These are phyloP conservation scores for Telopea speciosissima DNA, from an alignment of 177 flowering plant species.

Conservation along the genomic window DNA sequence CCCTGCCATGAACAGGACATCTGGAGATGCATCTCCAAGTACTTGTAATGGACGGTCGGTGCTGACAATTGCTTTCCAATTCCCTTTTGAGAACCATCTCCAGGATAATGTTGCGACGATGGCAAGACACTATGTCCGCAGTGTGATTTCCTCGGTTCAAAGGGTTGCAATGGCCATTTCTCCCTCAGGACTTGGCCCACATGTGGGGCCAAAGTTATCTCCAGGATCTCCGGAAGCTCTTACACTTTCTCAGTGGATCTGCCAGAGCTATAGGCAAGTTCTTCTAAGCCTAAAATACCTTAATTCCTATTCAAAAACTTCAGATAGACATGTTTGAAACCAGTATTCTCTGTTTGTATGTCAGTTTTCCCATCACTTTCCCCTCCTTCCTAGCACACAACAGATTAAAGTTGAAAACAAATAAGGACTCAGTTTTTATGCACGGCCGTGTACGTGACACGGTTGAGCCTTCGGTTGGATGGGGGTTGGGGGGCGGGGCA, in stretches of 20 bases:
- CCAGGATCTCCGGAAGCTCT: conserved; percentile 86
- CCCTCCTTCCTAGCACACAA: neutral
- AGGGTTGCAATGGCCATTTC: conserved; percentile 89
- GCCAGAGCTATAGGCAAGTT: conserved; percentile 83
- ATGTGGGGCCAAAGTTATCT: conserved; percentile 49
- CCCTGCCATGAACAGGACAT: conserved; percentile 33
- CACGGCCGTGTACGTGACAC: too few relatives aligned
- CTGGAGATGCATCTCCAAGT: conserved; percentile 32
- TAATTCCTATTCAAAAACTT: neutral
- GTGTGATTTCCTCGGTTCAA: conserved; percentile 87
- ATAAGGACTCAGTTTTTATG: too few relatives aligned
- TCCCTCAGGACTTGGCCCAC: conserved; percentile 59
- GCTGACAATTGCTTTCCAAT: conserved; percentile 90
- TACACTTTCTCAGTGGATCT: conserved; percentile 89
- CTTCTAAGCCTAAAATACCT: neutral
- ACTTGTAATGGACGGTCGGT: conserved; percentile 51
- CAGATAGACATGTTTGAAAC: neutral
- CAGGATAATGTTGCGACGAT: conserved; percentile 76
- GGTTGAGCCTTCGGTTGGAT: too few relatives aligned
- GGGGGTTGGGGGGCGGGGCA: too few relatives aligned
- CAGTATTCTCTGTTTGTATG: neutral
- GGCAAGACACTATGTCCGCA: conserved; percentile 92
- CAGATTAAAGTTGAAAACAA: neutral
- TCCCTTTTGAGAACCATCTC: conserved; percentile 72
- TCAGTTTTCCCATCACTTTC: neutral